Base-by-base conservation (phyloP, 805 yeast genomes). In the Zygotorulaspora sp. region DNA sequence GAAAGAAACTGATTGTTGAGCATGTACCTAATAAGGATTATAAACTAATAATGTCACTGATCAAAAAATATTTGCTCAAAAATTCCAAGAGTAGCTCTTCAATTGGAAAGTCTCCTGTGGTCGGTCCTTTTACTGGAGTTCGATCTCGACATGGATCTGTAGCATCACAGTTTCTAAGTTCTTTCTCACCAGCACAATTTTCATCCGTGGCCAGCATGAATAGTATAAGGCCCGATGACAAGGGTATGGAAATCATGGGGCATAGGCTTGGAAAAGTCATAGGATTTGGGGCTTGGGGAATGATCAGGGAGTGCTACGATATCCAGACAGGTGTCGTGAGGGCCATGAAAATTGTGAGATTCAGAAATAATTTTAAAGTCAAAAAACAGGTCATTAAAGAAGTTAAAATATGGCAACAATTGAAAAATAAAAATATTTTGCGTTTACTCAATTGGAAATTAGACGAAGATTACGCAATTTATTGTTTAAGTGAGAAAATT, bases 221-320 rank as follows among this genome's bases (percentile, higher is more conserved):
- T 28, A 38, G 35, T 17, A 13, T 31, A 13, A 54, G 44, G 34
- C 53, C 61, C 1, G 83, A 79, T 49, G 86, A 81, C 40, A 76
- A 73, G 43, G 95, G 94, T 1, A 80, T 83, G 10, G 57, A 71
- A 16, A 75, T 87, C 1, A 48, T 81, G 64, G 78, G 75, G 11
- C 77, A 77, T 48, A 70, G 62, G 21, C 56, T 88, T 20, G 95
- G 94, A 1, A 78, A 77, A 48, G 72, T 81, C 8, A 80, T 87
- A 44, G 96, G 96, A 1, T 77, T 75, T 55, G 96, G 97, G 10
- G 94, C 95, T 0, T 89, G 92, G 83, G 95, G 96, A 8, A 72
- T 80, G 19, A 81, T 88, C 8, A 66, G 95, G 41, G 90, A 83
- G 55, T 83, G 90, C 45, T 58, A 29, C 5, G 62, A 61, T 29